Evolutionary conservation across 148 eudicot species (phyloP).

Genomic region (Cornus controversa): DNA sequence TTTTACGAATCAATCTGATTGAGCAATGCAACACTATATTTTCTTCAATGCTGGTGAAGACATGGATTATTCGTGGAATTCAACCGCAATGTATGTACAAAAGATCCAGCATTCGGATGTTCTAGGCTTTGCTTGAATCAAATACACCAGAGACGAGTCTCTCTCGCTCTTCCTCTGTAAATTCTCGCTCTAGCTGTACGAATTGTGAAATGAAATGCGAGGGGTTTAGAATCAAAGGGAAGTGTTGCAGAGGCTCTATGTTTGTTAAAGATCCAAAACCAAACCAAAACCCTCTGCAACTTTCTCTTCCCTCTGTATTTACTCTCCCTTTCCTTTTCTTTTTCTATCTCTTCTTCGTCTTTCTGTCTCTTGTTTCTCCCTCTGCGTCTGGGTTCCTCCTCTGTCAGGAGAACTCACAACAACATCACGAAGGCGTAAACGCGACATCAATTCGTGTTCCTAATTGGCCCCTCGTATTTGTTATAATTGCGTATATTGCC

Average conservation of each 20-base stretch:
- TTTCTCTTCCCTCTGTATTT: background rate
- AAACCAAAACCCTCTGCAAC: constrained; percentile 3
- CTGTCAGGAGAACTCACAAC: background rate
- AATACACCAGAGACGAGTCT: constrained; percentile 4
- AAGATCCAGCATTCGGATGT: background rate
- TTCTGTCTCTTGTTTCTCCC: background rate
- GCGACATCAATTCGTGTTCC: background rate
- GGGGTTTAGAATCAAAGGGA: constrained; percentile 3
- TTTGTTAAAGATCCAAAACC: background rate
- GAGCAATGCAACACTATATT: constrained; percentile 10
- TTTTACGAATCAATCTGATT: background rate
- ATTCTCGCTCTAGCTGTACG: background rate
- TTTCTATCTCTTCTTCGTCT: background rate
- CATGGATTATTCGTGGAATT: background rate
- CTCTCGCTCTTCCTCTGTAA: background rate
- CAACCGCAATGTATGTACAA: constrained; percentile 9
- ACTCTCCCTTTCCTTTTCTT: background rate
- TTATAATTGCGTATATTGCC: background rate
- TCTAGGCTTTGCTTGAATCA: background rate
- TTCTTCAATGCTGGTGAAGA: constrained; percentile 8
- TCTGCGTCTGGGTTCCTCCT: background rate
- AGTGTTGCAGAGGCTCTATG: constrained; percentile 1
- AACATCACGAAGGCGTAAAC: background rate
- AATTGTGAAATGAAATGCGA: background rate
- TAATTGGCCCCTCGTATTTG: background rate